Conservation (phyloP, 2,329 filamentous ascomycete species). For the Aspergillus intermedius region DNA sequence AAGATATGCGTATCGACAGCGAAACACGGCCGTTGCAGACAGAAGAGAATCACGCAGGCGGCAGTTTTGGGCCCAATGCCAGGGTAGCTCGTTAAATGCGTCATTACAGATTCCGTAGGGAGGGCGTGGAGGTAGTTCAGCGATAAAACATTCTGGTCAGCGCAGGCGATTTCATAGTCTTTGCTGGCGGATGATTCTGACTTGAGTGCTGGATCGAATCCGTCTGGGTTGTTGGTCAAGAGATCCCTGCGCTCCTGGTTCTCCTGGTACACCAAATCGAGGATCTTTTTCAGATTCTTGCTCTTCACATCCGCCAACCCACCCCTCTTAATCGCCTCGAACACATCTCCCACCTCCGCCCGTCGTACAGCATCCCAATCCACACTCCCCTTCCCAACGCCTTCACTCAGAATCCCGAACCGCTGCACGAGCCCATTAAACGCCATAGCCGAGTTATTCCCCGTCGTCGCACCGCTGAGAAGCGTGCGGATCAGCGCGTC, state of each 20-base stretch:
- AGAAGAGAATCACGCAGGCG: slow-evolving; percentile 59
- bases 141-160: slow-evolving; percentile 56
- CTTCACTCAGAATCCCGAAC: slow-evolving; percentile 58
- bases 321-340: slow-evolving; percentile 61
- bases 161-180: slow-evolving; percentile 51
- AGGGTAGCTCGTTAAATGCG: slow-evolving; percentile 52
- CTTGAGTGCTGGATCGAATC: slow-evolving; percentile 30
- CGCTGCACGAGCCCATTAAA: slow-evolving; percentile 58
- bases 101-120: slow-evolving; percentile 51
- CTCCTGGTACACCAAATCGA: slow-evolving; percentile 65
- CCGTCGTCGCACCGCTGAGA: slow-evolving; percentile 55
- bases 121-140: slow-evolving; percentile 56
- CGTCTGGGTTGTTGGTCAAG: slow-evolving; percentile 41
- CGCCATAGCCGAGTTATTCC: slow-evolving; percentile 57
- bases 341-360: slow-evolving; percentile 55
- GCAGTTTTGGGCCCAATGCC: slow-evolving; percentile 63
- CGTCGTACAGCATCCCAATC: slow-evolving; percentile 66
- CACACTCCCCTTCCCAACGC: slow-evolving; percentile 64
- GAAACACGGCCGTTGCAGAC: slow-evolving; percentile 56
- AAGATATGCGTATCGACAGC: slow-evolving; percentile 64
- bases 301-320: slow-evolving; percentile 67
- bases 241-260: slow-evolving; percentile 54
- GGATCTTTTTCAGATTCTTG: slow-evolving; percentile 64
- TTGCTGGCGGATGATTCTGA: slow-evolving; percentile 41
- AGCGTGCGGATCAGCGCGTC: slow-evolving; percentile 59